Conservation (phyloP, 345 rosid species). For the Aegle marmelos region DNA sequence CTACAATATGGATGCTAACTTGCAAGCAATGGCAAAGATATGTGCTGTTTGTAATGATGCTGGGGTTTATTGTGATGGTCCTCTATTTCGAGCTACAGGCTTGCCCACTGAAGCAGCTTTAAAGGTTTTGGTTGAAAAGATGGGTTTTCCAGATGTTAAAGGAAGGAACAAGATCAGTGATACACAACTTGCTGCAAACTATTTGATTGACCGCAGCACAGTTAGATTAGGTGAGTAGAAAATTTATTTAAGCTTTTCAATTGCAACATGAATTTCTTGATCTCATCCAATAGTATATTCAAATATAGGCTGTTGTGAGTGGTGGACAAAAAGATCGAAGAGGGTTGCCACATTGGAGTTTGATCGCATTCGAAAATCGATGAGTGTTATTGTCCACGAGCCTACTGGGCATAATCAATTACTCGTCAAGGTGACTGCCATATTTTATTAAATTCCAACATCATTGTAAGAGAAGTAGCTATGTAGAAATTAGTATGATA, state of each 20-base stretch:
- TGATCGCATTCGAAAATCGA: conserved; percentile 84
- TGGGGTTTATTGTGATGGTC: conserved; percentile 70
- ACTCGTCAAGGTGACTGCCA: conserved; percentile 71
- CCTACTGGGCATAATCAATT: conserved; percentile 68
- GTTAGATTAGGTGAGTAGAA: conserved; percentile 59
- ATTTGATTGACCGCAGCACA: conserved; percentile 56
- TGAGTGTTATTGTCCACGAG: conserved; percentile 76
- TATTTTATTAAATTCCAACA: neutral
- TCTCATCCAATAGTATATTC: conserved; percentile 2
- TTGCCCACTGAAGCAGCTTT: conserved; percentile 98
- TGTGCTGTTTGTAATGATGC: conserved; percentile 91
- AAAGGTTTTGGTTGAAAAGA: conserved; percentile 87
- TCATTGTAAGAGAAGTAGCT: neutral
- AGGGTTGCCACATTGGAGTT: conserved; percentile 82
- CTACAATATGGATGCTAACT: conserved; percentile 81
- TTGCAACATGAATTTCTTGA: neutral
- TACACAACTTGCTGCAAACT: conserved; percentile 47
- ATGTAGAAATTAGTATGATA: neutral
- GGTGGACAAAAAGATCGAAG: conserved; percentile 77
- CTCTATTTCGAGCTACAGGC: conserved; percentile 76
- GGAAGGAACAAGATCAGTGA: conserved; percentile 47
- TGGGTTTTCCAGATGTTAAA: conserved; percentile 71
- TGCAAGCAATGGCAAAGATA: conserved; percentile 79
- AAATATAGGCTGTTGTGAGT: conserved; percentile 62
- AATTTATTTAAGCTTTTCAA: neutral